Conservation (phyloP, 2,329 filamentous ascomycete species). For the Botrytis cinerea region DNA sequence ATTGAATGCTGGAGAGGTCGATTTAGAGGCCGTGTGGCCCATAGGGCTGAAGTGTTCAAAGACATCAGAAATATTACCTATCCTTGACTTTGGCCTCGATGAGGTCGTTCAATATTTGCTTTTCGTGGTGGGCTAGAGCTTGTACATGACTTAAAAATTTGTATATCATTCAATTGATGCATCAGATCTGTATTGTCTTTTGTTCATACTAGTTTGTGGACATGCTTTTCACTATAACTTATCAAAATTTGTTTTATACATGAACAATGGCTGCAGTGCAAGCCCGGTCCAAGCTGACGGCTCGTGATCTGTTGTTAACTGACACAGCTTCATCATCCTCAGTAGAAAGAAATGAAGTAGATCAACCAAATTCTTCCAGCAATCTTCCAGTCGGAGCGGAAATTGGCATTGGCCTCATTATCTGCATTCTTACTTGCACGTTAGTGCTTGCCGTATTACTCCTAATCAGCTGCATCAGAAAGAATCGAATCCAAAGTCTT, state of each 20-base stretch:
- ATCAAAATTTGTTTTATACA: background rate
- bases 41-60: conserved; percentile 12
- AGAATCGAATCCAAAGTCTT: no score
- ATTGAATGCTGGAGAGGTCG: background rate
- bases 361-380: background rate
- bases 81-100: background rate
- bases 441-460: background rate
- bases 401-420: conserved; percentile 10
- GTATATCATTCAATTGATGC: conserved; percentile 7
- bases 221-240: background rate
- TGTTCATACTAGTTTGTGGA: background rate
- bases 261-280: conserved; percentile 1
- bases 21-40: background rate
- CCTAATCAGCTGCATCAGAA: background rate
- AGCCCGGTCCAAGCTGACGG: background rate
- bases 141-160: background rate
- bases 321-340: background rate
- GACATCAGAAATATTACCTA: background rate
- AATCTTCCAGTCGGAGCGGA: background rate
- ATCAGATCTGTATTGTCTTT: background rate
- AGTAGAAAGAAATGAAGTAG: background rate
- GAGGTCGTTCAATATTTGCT: background rate
- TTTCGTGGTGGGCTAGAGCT: background rate
- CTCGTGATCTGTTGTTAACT: background rate
- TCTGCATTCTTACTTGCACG: background rate